These are phyloP conservation scores for Cryphonectria japonica DNA, from an alignment of 2,329 filamentous ascomycete species.

Conservation along the genomic window DNA sequence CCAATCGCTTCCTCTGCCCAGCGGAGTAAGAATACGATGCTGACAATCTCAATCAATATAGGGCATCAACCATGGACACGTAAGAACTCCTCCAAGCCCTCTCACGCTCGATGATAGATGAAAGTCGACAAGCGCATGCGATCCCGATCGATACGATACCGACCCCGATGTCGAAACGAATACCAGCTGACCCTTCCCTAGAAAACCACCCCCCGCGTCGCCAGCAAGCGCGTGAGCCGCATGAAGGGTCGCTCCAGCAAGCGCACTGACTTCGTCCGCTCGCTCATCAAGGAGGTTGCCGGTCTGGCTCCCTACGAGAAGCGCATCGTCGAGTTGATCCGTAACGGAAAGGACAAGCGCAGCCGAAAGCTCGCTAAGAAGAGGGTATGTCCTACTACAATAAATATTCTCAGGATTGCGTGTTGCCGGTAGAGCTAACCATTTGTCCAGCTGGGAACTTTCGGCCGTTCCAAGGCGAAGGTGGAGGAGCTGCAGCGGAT, in stretches of 20 bases:
- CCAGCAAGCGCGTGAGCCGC: constrained; percentile 13
- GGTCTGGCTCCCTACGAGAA: constrained; percentile 96
- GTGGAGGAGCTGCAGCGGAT: constrained; percentile 98
- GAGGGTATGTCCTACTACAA: constrained; percentile 67
- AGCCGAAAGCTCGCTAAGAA: constrained; percentile 99
- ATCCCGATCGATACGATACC: neutral
- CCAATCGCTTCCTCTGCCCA: neutral
- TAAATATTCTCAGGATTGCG: constrained; percentile 4
- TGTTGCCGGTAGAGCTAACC: constrained; percentile 32
- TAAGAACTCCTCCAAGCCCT: neutral
- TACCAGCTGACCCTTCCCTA: constrained; percentile 6
- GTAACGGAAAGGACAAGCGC: constrained; percentile 99
- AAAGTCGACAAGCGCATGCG: constrained; percentile 1
- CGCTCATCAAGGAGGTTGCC: constrained; percentile 98
- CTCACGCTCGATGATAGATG: neutral
- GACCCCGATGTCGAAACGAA: neutral
- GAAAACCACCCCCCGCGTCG: constrained; percentile 15
- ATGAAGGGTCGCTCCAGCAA: constrained; percentile 61
- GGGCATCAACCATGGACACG: neutral
- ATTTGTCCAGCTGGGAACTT: constrained; percentile 82
- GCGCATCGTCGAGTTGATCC: constrained; percentile 97
- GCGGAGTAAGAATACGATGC: neutral
- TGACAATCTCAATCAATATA: neutral
- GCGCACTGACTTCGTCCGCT: constrained; percentile 94
- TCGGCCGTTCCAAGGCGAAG: constrained; percentile 98